Evolutionary conservation across 78 protist species (phyloP).

Genomic region (slime mould (Dictyostelium discoideum)): DNA sequence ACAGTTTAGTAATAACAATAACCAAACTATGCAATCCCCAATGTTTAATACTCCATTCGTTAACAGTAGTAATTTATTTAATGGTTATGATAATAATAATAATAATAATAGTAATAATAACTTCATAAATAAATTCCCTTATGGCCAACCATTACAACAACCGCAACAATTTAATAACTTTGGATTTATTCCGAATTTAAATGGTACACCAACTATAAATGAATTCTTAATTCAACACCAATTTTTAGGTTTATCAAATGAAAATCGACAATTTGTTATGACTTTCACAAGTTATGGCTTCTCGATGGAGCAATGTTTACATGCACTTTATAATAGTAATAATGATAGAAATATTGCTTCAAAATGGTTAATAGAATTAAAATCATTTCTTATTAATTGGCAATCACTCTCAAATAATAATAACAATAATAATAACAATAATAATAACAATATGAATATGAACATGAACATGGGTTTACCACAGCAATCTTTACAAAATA

Average conservation of each 20-base stretch:
- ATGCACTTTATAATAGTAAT: slow-evolving; percentile 41
- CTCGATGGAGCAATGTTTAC: slow-evolving; percentile 59
- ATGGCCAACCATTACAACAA: not conserved
- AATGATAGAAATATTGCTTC: slow-evolving; percentile 52
- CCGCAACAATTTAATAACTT: not conserved
- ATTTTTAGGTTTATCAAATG: slow-evolving; percentile 4
- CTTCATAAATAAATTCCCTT: not conserved
- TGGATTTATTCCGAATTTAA: not conserved
- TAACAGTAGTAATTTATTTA: not conserved
- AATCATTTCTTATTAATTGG: slow-evolving; percentile 41
- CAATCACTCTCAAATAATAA: slow-evolving; percentile 25
- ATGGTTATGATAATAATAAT: not conserved
- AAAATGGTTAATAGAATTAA: slow-evolving; percentile 47
- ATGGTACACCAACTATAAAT: not conserved
- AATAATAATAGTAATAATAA: not conserved
- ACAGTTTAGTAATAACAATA: not conserved
- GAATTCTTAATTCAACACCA: slow-evolving; percentile 8
- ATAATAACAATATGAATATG: not conserved
- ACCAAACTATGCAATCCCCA: not conserved
- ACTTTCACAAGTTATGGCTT: slow-evolving; percentile 56
- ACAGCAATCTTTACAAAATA: not conserved
- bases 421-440: too few species aligned
- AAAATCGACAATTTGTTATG: slow-evolving; percentile 12
- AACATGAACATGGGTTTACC: not conserved
- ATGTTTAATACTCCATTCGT: not conserved